Base-by-base conservation (phyloP, 495 filamentous ascomycete genomes). In the Xylaria sp. region DNA sequence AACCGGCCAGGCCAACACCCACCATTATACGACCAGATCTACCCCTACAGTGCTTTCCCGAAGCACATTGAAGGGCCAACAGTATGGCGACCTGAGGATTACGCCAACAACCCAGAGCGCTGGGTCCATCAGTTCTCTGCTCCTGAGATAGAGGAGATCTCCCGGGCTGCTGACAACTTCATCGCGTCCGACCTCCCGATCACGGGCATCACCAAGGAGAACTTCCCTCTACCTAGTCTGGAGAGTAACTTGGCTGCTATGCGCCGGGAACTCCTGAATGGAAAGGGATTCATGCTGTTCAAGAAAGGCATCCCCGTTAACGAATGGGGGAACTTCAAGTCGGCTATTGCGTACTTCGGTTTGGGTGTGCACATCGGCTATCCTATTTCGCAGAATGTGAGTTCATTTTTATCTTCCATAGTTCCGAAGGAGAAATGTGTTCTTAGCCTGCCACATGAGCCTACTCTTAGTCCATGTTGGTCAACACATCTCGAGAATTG, bases 271-370 rank as follows among this genome's bases (percentile, higher is more conserved):
- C 83, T 97, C 3, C 78, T 97, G 53, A 88, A 96, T 80, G 94
- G 93, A 68, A 95, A 93, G 77, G 94, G 94, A 5, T 97, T 97
- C 81, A 91, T 93, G 72, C 84, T 97, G n/a, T 94, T 96, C 81
- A 95, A 93, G 80, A 95, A 94, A 80, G 89, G 90, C 37, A 88
- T 97, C 72, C 94, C 93, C 8, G 91, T 93, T 15, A 71, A 85
- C 63, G 80, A 88, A 79, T 97, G 94, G 94, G 88, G 90, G n/a
- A 85, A 88, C 64, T 85, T 88, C 71, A 97, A 96, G 81, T 92
- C 89, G 15, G 93, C 94, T 29, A 89, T 92, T 35, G 93, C 93
- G 26, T 97, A 97, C 81, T 94, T 97, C 91, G 94, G 94, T 41
- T 83, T 97, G 1, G 93, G 93, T n/a, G 91, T 92, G 3, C 89